Evolutionary conservation across 306 rosid species (phyloP).

Genomic region (Medicago lupulina): DNA sequence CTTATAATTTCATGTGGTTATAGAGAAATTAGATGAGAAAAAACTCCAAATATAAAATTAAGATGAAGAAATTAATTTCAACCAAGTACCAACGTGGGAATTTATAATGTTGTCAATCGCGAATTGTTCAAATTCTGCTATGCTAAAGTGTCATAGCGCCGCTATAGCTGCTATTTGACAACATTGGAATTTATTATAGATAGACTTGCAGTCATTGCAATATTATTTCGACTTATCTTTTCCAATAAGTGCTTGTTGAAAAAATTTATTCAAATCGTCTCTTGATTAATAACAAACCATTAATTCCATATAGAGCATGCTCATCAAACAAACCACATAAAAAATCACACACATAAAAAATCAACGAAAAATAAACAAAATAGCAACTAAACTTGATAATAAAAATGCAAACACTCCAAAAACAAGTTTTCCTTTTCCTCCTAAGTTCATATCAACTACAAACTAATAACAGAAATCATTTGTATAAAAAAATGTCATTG

Average conservation of each 20-base stretch:
- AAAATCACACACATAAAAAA: not conserved
- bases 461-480: not conserved
- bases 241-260: not conserved
- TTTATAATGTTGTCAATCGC: no score
- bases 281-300: not conserved
- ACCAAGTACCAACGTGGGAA: not conserved
- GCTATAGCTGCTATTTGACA: no score
- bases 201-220: not conserved
- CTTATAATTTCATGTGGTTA: not conserved
- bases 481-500: not conserved
- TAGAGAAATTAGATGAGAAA: not conserved
- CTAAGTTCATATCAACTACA: not conserved
- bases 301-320: conserved; percentile 7
- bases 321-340: not conserved
- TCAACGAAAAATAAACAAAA: not conserved
- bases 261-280: not conserved
- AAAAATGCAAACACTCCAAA: not conserved
- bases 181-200: not conserved
- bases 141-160: no score
- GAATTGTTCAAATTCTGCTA: no score
- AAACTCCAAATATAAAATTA: not conserved
- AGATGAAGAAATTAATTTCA: not conserved
- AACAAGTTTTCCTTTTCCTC: not conserved
- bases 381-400: not conserved
- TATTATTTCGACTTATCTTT: not conserved